phyloP scores from a whole-genome alignment of 2,329 filamentous ascomycete species.

The Sporothrix curviconia region DNA sequence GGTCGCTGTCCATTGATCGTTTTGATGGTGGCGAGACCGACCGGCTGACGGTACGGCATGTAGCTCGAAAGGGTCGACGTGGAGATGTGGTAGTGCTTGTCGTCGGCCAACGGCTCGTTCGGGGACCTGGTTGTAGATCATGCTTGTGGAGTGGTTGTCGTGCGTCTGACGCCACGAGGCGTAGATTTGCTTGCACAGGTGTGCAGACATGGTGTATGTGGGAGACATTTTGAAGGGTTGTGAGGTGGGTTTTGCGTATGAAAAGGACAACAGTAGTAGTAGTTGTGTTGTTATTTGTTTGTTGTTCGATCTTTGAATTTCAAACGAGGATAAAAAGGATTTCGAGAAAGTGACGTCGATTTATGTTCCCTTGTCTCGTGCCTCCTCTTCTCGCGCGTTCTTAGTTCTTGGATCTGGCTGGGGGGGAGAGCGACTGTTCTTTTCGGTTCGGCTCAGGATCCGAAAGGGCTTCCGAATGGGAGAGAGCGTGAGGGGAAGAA shows the following conservation, averaged over 20 bases:
- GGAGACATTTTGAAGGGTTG: slow-evolving; percentile 43
- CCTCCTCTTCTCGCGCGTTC: background rate
- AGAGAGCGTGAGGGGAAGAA: background rate
- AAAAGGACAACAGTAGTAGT: too few species aligned
- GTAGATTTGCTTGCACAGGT: slow-evolving; percentile 55
- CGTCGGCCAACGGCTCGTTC: background rate
- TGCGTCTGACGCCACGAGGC: slow-evolving; percentile 50
- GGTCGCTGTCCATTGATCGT: slow-evolving; percentile 42
- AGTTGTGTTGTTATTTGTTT: too few species aligned
- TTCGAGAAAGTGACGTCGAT: background rate
- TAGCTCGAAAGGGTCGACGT: slow-evolving; percentile 17
- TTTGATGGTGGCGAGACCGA: slow-evolving; percentile 25
- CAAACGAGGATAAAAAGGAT: too few species aligned
- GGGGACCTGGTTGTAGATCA: slow-evolving; percentile 22
- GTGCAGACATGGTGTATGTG: slow-evolving; percentile 55
- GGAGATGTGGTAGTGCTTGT: slow-evolving; percentile 8
- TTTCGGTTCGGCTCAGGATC: background rate
- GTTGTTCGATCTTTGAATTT: background rate
- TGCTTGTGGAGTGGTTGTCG: slow-evolving; percentile 28
- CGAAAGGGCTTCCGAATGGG: background rate
- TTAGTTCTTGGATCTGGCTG: background rate
- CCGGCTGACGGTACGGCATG: slow-evolving; percentile 7
- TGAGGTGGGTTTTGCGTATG: slow-evolving; percentile 9
- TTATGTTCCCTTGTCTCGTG: background rate
- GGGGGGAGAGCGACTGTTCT: background rate